phyloP scores from a whole-genome alignment of 2,329 filamentous ascomycete species.

The Trichoderma sp. region DNA sequence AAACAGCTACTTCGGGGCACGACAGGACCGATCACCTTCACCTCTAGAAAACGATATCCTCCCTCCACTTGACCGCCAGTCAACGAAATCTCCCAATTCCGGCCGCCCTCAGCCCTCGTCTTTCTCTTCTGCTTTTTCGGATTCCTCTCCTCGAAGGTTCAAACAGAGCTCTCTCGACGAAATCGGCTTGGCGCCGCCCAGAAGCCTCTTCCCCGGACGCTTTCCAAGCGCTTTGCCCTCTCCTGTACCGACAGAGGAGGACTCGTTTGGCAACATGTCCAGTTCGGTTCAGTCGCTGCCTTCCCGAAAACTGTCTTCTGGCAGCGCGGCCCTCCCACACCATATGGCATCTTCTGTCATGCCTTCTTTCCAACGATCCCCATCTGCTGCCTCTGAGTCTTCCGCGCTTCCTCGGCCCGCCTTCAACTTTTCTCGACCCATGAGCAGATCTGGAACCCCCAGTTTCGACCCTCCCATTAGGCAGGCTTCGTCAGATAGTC shows the following conservation, averaged over 20 bases:
- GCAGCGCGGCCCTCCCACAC: constrained; percentile 56
- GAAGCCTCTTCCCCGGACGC: constrained; percentile 52
- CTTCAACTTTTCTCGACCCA: constrained; percentile 91
- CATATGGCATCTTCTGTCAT: constrained; percentile 58
- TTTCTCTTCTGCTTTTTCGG: constrained; percentile 39
- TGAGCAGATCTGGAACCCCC: constrained; percentile 72
- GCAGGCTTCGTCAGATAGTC: constrained; percentile 68
- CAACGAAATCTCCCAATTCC: constrained; percentile 35
- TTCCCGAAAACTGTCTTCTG: constrained; percentile 75
- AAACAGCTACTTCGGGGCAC: constrained; percentile 52
- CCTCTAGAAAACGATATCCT: constrained; percentile 48
- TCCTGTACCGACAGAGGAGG: constrained; percentile 69
- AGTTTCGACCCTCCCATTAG: constrained; percentile 59
- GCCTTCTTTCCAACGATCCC: constrained; percentile 70
- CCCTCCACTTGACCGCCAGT: constrained; percentile 34
- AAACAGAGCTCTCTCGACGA: constrained; percentile 53
- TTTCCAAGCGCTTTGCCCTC: constrained; percentile 62
- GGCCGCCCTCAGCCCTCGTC: constrained; percentile 41
- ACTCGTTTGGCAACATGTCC: constrained; percentile 57
- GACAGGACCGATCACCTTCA: constrained; percentile 60
- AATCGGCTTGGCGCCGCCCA: constrained; percentile 54
- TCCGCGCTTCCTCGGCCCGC: constrained; percentile 73
- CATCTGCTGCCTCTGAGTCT: constrained; percentile 80
- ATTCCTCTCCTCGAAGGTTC: constrained; percentile 49
- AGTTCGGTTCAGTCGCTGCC: constrained; percentile 63